Percentiles rank a stretch among this genome's conserved stretches.
phyloP scores from a whole-genome alignment of 1,284 basidiomycete genomes.

The Ustilago esculenta region DNA sequence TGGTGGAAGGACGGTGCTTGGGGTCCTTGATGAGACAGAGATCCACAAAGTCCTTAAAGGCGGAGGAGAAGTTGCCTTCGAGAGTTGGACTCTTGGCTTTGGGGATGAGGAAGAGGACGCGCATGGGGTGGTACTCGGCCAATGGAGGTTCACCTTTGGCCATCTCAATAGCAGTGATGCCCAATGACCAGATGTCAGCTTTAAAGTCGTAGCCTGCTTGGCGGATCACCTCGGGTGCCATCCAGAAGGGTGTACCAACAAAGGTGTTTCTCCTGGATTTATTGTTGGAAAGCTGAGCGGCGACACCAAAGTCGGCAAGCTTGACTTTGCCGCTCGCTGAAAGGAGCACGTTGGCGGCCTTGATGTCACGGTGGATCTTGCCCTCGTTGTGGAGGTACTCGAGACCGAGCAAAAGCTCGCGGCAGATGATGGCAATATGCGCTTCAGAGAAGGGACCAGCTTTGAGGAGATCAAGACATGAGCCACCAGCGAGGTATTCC shows the following conservation, averaged over 20 bases:
- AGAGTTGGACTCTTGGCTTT: constrained; percentile 84
- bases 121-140: constrained; percentile 70
- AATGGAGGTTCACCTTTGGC: constrained; percentile 69
- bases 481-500: constrained; percentile 99
- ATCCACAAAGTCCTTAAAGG: constrained; percentile 92
- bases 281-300: constrained; percentile 81
- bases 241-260: constrained; percentile 93
- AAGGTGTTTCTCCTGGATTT: constrained; percentile 90
- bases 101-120: constrained; percentile 70
- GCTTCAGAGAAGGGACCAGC: constrained; percentile 87
- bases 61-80: constrained; percentile 82
- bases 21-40: constrained; percentile 94
- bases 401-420: constrained; percentile 90
- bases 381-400: constrained; percentile 93
- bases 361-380: constrained; percentile 98
- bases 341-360: constrained; percentile 93
- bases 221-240: constrained; percentile 96
- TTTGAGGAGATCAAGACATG: constrained; percentile 93
- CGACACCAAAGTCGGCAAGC: constrained; percentile 95
- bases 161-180: constrained; percentile 69
- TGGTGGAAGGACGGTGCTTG: constrained; percentile 84
- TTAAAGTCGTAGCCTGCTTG: constrained; percentile 78
- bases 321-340: constrained; percentile 92
- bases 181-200: constrained; percentile 70
- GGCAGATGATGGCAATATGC: constrained; percentile 92